Evolutionary conservation across 148 eudicot genomes (phyloP).

Genomic region (Mesembryanthemum crystallinum): DNA sequence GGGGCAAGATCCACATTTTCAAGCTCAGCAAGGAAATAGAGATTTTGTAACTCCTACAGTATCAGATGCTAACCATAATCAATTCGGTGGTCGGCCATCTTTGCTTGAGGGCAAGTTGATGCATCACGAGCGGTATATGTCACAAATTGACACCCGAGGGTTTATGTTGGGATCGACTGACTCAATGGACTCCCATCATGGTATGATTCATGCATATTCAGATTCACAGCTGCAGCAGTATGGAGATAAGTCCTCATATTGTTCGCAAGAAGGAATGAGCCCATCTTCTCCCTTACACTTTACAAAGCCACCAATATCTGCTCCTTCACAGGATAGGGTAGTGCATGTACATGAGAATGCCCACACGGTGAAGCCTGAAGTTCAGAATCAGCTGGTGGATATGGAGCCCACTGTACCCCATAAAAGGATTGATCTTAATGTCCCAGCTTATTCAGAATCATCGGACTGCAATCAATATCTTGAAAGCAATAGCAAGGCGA

Average conservation of each 20-base stretch:
- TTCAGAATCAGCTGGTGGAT: constrained; percentile 37
- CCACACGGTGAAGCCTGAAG: constrained; percentile 29
- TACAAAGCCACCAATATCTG: constrained; percentile 29
- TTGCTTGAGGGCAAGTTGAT: constrained; percentile 32
- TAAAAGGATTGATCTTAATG: constrained; percentile 29
- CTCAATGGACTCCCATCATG: constrained; percentile 44
- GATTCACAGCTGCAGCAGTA: constrained; percentile 70
- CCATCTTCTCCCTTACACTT: constrained; percentile 46
- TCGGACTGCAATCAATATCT: constrained; percentile 26
- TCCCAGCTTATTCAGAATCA: constrained; percentile 33
- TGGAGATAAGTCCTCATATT: constrained; percentile 43
- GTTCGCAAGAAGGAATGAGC: constrained; percentile 52
- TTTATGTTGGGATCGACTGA: constrained; percentile 41
- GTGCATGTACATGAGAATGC: constrained; percentile 32
- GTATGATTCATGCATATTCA: constrained; percentile 73
- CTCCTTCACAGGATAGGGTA: constrained; percentile 37
- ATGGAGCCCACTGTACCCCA: constrained; percentile 32
- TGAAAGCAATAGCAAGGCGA: constrained; percentile 21
- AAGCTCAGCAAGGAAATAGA: constrained; percentile 26
- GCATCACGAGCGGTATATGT: constrained; percentile 45
- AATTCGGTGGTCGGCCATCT: constrained; percentile 30
- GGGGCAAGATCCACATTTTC: constrained; percentile 24
- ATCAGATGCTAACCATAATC: constrained; percentile 28
- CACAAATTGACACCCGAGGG: constrained; percentile 42
- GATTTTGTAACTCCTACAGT: constrained; percentile 31